phyloP scores from a whole-genome alignment of 2,329 filamentous ascomycete genomes.

The Apiospora saccharicola region DNA sequence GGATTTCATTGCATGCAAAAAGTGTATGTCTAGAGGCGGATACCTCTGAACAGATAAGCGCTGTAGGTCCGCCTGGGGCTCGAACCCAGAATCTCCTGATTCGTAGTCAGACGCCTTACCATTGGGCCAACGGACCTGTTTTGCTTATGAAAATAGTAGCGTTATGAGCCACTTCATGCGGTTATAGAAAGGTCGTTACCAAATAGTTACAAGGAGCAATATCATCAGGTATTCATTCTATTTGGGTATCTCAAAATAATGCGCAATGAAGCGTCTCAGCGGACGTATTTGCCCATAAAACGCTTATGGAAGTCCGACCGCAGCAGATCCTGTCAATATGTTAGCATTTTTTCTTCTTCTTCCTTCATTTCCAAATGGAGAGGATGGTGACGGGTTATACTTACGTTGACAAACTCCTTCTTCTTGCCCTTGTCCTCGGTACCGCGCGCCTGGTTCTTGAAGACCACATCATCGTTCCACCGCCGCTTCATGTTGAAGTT shows the following conservation, averaged over 20 bases:
- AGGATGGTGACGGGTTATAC: conserved; percentile 39
- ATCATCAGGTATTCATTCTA: conserved; percentile 9
- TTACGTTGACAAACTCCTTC: conserved; percentile 96
- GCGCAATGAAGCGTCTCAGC: conserved; percentile 33
- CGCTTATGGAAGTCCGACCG: conserved; percentile 97
- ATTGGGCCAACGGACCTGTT: too few species aligned
- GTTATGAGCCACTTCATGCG: too few species aligned
- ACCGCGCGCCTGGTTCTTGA: conserved; percentile 97
- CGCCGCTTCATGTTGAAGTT: conserved; percentile 89
- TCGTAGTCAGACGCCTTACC: too few species aligned
- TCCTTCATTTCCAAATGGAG: not conserved
- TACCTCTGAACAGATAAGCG: too few species aligned
- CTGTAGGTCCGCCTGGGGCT: too few species aligned
- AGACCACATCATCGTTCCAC: conserved; percentile 99
- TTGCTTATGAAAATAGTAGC: too few species aligned
- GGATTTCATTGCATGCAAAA: too few species aligned
- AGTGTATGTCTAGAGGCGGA: too few species aligned
- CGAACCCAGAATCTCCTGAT: too few species aligned
- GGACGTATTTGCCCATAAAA: conserved; percentile 82
- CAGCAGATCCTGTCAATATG: conserved; percentile 72
- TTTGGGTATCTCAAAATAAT: conserved; percentile 14
- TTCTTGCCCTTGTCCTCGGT: conserved; percentile 88
- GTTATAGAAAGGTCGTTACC: not conserved
- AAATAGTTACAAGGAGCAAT: not conserved
- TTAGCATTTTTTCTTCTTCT: not conserved